These are phyloP conservation scores for Ascoidea asiatica DNA, from an alignment of 805 yeast species.

Conservation along the genomic window DNA sequence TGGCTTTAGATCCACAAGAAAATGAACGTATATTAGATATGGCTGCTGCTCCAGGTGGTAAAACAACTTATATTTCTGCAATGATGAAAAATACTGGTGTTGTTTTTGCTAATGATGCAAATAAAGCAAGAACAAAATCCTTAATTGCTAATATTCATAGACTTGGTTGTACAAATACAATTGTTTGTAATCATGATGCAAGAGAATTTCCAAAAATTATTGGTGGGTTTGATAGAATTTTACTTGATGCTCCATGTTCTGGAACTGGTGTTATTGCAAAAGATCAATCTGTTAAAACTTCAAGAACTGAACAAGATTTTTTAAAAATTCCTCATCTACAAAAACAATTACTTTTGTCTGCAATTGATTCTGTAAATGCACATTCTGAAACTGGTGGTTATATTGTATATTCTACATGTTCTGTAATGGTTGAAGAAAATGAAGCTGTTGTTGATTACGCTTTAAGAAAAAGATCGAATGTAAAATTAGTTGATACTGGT, in stretches of 20 bases:
- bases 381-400: slow-evolving; percentile 84
- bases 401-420: slow-evolving; percentile 95
- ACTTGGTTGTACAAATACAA: slow-evolving; percentile 90
- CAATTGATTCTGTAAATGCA: slow-evolving; percentile 96
- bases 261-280: slow-evolving; percentile 99
- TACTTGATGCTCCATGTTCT: slow-evolving; percentile 97
- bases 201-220: slow-evolving; percentile 96
- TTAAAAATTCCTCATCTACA: slow-evolving; percentile 94
- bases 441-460: slow-evolving; percentile 99
- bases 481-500: slow-evolving; percentile 84
- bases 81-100: slow-evolving; percentile 97
- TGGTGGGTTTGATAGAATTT: slow-evolving; percentile 93
- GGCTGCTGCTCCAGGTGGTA: slow-evolving; percentile 76
- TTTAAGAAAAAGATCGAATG: slow-evolving; percentile 89
- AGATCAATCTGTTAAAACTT: slow-evolving; percentile 87
- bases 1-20: slow-evolving; percentile 97
- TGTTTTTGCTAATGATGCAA: slow-evolving; percentile 94
- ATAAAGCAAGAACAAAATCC: slow-evolving; percentile 92
- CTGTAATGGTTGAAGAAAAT: slow-evolving; percentile 95
- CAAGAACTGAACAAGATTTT: slow-evolving; percentile 92
- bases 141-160: slow-evolving; percentile 95
- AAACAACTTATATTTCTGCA: slow-evolving; percentile 46
- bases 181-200: slow-evolving; percentile 96
- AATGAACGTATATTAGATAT: slow-evolving; percentile 91
- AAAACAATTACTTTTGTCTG: slow-evolving; percentile 83